Conservation (phyloP, 352 stramenopile species). For the Phytophthora tentaculata region DNA sequence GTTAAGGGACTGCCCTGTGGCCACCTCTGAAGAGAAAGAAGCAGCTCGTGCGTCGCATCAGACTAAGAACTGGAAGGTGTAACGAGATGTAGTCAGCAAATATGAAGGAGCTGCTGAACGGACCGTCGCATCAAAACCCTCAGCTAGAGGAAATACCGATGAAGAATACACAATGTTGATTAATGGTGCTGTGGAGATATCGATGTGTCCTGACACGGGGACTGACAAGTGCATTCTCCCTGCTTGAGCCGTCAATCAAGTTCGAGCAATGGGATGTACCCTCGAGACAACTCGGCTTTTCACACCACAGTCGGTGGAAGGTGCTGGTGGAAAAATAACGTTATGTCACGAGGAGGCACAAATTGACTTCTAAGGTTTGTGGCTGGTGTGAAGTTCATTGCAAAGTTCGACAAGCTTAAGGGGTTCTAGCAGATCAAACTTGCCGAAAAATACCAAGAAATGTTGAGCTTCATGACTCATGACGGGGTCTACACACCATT, state of each 20-base stretch:
- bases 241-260: background rate
- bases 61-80: too few relatives aligned
- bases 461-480: constrained; percentile 38
- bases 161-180: constrained; percentile 7
- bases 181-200: constrained; percentile 10
- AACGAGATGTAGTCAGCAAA: too few relatives aligned
- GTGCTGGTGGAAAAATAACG: background rate
- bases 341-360: background rate
- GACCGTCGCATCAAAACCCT: too few relatives aligned
- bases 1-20: background rate
- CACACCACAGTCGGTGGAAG: too few relatives aligned
- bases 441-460: constrained; percentile 20
- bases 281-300: too few relatives aligned
- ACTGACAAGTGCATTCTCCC: background rate
- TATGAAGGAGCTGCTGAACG: too few relatives aligned
- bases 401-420: constrained; percentile 33
- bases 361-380: constrained; percentile 14
- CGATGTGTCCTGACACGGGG: constrained; percentile 16
- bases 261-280: too few relatives aligned
- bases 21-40: background rate
- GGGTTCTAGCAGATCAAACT: constrained; percentile 37
- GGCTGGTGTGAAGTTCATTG: constrained; percentile 17
- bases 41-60: background rate
- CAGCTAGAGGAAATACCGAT: too few relatives aligned
- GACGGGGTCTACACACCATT: constrained; percentile 27